Base-by-base conservation (phyloP, 768 basidiomycete species). In the Galerina marginata region DNA sequence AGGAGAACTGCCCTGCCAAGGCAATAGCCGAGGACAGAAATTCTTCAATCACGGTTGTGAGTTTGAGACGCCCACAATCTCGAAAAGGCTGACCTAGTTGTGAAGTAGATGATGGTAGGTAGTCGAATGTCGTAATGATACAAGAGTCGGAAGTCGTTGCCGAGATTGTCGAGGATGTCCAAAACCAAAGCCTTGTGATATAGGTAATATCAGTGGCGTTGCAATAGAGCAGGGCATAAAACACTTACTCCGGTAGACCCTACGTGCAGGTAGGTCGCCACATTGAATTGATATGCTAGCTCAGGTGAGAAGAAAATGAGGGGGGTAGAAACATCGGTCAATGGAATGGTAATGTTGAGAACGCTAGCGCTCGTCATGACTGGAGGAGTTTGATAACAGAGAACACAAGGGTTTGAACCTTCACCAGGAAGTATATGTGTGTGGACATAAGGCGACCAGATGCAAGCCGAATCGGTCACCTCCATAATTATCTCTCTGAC, bases 1-100 rank as follows among this genome's bases (percentile, higher is more conserved):
- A 68, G 59, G 40, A 67, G 63, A 6, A 68, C 61, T 43, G 64
- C 49, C 20, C 67, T 46, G 5, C 57, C 59, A 6, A 68, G 45
- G 12, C 51, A 55, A 58, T 63, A 68, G 14, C 56, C 63, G 37
- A 65, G 38, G 2, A 63, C 40, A 15, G 64, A 52, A n/a, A 62
- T 45, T 54, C 67, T 67, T 23, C 5, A 33, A 33, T 33, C 29
- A 9, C 23, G n/a, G 43, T 14, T 29, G 20, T 20, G 16, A 7
- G 25, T 6, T 25, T 12, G 16, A 23, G 5, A 29, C 6, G 38
- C 9, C 10, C 38, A 5, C 20, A 43, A 15, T 11, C 4, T 50
- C 11, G 23, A 23, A 46, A 20, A 43, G 25, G 16, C 54, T 7
- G 54, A 68, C 67, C 67, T 54, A 4, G 62, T 61, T 43, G 61